These are phyloP conservation scores for Pisolithus marmoratus DNA, from an alignment of 768 basidiomycete genomes.

Conservation along the genomic window DNA sequence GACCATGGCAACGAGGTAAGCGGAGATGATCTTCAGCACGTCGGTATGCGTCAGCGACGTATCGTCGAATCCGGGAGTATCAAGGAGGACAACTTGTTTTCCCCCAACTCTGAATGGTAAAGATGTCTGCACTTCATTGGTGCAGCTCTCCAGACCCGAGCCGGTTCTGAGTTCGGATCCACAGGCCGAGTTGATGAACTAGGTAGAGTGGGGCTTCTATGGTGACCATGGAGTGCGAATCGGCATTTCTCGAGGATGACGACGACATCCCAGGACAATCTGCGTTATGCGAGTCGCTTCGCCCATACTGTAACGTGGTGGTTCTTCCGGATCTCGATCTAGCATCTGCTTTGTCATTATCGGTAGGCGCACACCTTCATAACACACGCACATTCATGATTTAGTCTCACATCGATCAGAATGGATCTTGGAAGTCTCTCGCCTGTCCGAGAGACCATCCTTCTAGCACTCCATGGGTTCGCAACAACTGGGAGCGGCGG, in stretches of 20 bases:
- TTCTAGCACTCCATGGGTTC: too few relatives aligned
- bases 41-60: conserved; percentile 44
- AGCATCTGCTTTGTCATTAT: too few relatives aligned
- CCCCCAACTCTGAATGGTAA: conserved; percentile 23
- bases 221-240: conserved; percentile 4
- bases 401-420: too few relatives aligned
- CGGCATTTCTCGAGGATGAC: background rate
- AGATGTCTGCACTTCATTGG: conserved; percentile 28
- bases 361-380: too few relatives aligned
- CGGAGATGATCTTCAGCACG: conserved; percentile 47
- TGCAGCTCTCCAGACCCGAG: conserved; percentile 31
- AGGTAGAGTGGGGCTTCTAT: background rate
- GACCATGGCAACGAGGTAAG: conserved; percentile 27
- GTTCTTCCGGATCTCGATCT: too few relatives aligned
- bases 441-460: too few relatives aligned
- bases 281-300: too few relatives aligned
- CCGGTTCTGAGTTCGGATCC: conserved; percentile 29
- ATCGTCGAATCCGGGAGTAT: conserved; percentile 63
- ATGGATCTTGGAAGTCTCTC: too few relatives aligned
- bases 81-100: conserved; percentile 42
- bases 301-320: too few relatives aligned
- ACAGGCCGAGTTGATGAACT: conserved; percentile 35
- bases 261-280: background rate
- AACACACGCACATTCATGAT: too few relatives aligned
- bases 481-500: too few relatives aligned